A percentile compares a stretch with the other conserved stretches of the same genome.
phyloP scores from a whole-genome alignment of 2,329 filamentous ascomycete species.

The Calycina herbarum region DNA sequence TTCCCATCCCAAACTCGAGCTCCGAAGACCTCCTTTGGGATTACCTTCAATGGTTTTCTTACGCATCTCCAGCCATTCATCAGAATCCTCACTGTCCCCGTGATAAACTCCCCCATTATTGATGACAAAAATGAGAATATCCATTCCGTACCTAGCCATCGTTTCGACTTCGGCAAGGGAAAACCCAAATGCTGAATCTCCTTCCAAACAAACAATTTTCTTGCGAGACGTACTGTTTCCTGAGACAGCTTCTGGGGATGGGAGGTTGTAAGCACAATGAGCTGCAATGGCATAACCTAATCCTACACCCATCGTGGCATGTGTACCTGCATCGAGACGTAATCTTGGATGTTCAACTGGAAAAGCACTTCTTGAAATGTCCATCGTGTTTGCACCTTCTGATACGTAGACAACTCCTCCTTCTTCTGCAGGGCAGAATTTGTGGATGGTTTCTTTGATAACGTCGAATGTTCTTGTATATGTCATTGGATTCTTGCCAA shows the following conservation, averaged over 20 bases:
- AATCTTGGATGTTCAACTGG: conserved; percentile 53
- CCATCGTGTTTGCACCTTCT: conserved; percentile 62
- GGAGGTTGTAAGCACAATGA: conserved; percentile 53
- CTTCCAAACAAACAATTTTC: conserved; percentile 57
- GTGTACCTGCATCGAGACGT: conserved; percentile 57
- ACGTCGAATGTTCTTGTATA: conserved; percentile 53
- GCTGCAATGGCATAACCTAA: conserved; percentile 58
- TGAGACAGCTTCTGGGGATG: conserved; percentile 38
- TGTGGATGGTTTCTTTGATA: conserved; percentile 51
- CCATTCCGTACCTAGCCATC: conserved; percentile 54
- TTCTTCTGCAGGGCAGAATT: conserved; percentile 44
- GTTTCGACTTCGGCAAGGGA: conserved; percentile 57
- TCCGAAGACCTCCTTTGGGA: conserved; percentile 43
- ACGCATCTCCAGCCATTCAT: conserved; percentile 47
- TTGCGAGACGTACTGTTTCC: conserved; percentile 40
- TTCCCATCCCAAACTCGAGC: conserved; percentile 53
- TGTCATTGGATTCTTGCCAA: conserved; percentile 45
- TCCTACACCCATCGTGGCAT: conserved; percentile 60
- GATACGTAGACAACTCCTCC: conserved; percentile 55
- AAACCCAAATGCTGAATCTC: conserved; percentile 57
- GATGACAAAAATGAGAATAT: conserved; percentile 54
- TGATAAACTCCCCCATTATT: conserved; percentile 56
- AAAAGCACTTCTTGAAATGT: conserved; percentile 57
- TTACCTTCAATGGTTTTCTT: conserved; percentile 38
- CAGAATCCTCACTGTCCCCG: conserved; percentile 42